A percentile compares a stretch with the other conserved stretches of the same genome.
Evolutionary conservation across 768 basidiomycete species (phyloP).

Genomic region (Suillus fuscotomentosus): DNA sequence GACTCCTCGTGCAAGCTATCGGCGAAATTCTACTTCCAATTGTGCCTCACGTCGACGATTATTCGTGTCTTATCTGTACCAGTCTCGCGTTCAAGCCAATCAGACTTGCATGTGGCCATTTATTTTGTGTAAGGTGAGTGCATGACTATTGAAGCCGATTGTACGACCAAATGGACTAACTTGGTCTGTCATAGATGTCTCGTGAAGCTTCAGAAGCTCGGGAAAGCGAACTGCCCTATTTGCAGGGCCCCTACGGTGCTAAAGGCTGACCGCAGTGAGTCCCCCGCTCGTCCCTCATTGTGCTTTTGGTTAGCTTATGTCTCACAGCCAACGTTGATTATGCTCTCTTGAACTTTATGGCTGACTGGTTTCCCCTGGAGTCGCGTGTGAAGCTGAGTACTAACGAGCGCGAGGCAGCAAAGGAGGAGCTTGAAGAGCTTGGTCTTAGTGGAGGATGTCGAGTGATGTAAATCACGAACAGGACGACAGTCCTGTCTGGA

Average conservation of each 20-base stretch:
- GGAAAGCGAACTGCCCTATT: conserved; percentile 75
- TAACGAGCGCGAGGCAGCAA: conserved; percentile 72
- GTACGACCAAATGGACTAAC: neutral
- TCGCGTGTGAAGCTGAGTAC: conserved; percentile 67
- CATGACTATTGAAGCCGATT: neutral
- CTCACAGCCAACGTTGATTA: conserved; percentile 71
- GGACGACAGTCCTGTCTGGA: neutral
- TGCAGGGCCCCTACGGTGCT: conserved; percentile 80
- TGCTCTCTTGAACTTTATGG: conserved; percentile 82
- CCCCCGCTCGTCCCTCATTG: neutral
- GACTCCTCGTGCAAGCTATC: conserved; percentile 76
- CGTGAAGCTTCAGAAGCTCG: conserved; percentile 88
- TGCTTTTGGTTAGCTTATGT: neutral
- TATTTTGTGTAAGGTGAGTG: conserved; percentile 65
- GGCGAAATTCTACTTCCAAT: conserved; percentile 80
- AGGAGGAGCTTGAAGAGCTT: conserved; percentile 66
- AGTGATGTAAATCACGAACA: conserved; percentile 33
- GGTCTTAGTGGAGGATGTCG: conserved; percentile 47
- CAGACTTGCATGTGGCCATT: conserved; percentile 74
- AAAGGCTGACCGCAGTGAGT: conserved; percentile 72
- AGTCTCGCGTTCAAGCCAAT: conserved; percentile 93
- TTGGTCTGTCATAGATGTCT: conserved; percentile 51
- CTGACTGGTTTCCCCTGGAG: conserved; percentile 90
- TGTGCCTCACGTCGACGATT: conserved; percentile 80
- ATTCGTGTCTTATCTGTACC: conserved; percentile 85